Evolutionary conservation across 176 grass and related monocot species (phyloP).

Genomic region (Dactylis glomerata): DNA sequence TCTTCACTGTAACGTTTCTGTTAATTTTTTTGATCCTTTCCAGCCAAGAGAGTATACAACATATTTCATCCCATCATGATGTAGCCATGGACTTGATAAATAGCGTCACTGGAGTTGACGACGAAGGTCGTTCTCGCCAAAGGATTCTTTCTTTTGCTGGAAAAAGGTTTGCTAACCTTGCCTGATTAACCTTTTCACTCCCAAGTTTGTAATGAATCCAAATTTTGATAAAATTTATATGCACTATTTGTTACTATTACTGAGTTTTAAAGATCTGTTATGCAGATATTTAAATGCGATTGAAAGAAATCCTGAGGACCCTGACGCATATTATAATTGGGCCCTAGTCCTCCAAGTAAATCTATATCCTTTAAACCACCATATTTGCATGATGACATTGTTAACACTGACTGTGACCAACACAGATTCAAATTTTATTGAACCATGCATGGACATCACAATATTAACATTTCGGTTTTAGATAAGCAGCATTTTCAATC

Average conservation of each 20-base stretch:
- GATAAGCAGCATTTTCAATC: constrained; percentile 14
- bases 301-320: constrained; percentile 94
- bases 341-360: constrained; percentile 95
- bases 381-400: not conserved
- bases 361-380: constrained; percentile 4
- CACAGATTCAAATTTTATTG: constrained; percentile 1
- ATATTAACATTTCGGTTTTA: constrained; percentile 6
- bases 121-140: constrained; percentile 93
- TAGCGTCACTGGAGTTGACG: constrained; percentile 91
- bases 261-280: constrained; percentile 20
- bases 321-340: constrained; percentile 99
- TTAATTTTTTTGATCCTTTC: constrained; percentile 35
- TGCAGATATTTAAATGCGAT: constrained; percentile 90
- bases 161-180: constrained; percentile 63
- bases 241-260: constrained; percentile 10
- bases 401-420: constrained; percentile 16
- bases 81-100: constrained; percentile 93
- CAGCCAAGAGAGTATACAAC: constrained; percentile 59
- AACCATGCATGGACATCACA: not conserved
- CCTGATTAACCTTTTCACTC: constrained; percentile 1
- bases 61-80: constrained; percentile 68
- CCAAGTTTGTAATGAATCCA: constrained; percentile 2
- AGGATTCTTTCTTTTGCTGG: constrained; percentile 98
- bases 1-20: not conserved
- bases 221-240: not conserved